Evolutionary conservation across 306 rosid species (phyloP), one percentile per base, ranked within the genome.

Genomic region (Casuarina equisetifolia): DNA sequence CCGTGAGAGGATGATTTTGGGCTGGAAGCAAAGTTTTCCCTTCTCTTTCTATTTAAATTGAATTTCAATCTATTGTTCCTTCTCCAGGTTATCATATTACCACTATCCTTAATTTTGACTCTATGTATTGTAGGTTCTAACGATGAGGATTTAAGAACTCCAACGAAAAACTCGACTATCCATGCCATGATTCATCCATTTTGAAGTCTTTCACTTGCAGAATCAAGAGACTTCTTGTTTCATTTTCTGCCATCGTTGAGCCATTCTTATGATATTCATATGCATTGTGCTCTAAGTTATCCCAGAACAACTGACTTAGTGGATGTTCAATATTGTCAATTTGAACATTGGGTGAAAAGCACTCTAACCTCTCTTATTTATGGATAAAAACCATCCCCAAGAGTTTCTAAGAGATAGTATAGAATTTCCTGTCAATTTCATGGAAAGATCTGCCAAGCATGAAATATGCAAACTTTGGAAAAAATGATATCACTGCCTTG

Each of bases 1-100:
- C 63, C 96, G 97, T 8, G 91, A 91, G 40, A 90, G 83, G 83
- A 88, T 62, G 84, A 64, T 85, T 39, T 73, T 96, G 45, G 94
- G 97, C 70, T 96, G 99, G 99, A 90, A 76, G 98, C 84, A 42
- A 19, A 49, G 73, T 7, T 78, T 39, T 70, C 12, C 36, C 73
- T 49, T 13, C 49, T 48, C 19, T 77, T 40, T 39, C 9, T 16
- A 3, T 25, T 57, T 17, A 20, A 1, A 19, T 20, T 9, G 5
- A 25, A 57, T 57, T 57, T 57, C 12, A 57, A 2, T 20, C 9
- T 57, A 13, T 6, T 1, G 2, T 2, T 55, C 11, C 12, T 48
- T 44, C 51, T 3, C 51, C 15, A 48, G 51, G 51, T 9, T 48
- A 48, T 25, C 67, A 59, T 70, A 25, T 25, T 25, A 25, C 32